Conservation (phyloP, 2,329 filamentous ascomycete genomes). For the Diaporthe sp. region DNA sequence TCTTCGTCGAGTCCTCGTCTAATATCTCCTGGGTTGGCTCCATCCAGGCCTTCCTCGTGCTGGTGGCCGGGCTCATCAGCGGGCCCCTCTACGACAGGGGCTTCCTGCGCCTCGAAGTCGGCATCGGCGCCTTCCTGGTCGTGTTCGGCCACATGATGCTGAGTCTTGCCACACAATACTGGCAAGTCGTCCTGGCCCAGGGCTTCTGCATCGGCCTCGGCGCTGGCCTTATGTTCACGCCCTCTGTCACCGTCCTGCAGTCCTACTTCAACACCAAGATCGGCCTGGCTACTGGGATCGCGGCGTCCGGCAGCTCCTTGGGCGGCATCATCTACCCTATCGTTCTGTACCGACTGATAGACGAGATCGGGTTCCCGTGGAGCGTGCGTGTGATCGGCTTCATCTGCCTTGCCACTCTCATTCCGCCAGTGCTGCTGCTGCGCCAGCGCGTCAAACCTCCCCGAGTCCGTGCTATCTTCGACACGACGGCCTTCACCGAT, state of each 20-base stretch:
- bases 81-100: constrained; percentile 64
- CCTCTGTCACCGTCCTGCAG: constrained; percentile 50
- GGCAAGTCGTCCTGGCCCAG: constrained; percentile 59
- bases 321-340: constrained; percentile 52
- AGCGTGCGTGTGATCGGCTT: constrained; percentile 44
- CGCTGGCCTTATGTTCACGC: constrained; percentile 55
- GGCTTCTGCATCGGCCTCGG: constrained; percentile 60
- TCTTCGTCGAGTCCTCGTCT: constrained; percentile 48
- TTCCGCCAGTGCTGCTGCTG: constrained; percentile 44
- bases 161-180: constrained; percentile 53
- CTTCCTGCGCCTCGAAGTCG: constrained; percentile 55
- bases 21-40: constrained; percentile 61
- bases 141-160: constrained; percentile 62
- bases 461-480: constrained; percentile 51
- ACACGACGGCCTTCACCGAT: constrained; percentile 55
- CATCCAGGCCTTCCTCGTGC: constrained; percentile 59
- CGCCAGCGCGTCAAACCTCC: constrained; percentile 52
- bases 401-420: constrained; percentile 44
- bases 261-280: constrained; percentile 49
- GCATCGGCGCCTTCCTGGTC: constrained; percentile 54
- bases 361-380: constrained; percentile 46
- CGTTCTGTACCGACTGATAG: constrained; percentile 43
- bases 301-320: constrained; percentile 48
- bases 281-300: constrained; percentile 50
- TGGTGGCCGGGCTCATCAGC: constrained; percentile 55